These are phyloP conservation scores for Zygosaccharomyces pseudobailii DNA, from an alignment of 1,139 yeast genomes.

Conservation along the genomic window DNA sequence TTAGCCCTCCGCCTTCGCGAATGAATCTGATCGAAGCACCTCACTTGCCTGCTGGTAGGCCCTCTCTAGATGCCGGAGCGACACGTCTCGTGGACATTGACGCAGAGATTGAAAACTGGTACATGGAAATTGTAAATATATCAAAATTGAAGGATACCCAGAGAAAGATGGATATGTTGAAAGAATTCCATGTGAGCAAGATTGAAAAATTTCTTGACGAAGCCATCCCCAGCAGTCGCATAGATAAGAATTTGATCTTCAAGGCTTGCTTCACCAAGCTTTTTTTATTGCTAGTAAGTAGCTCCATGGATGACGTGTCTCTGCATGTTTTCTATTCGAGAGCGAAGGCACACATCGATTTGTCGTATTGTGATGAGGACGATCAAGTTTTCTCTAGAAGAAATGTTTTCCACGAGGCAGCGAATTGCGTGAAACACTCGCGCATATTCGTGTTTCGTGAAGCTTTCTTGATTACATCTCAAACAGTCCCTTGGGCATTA, in stretches of 20 bases:
- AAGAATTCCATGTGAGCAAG: conserved; percentile 23
- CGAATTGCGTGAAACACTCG: conserved; percentile 34
- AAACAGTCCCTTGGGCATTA: conserved; percentile 14
- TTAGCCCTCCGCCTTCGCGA: background rate
- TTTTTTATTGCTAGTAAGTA: conserved; percentile 26
- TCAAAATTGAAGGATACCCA: conserved; percentile 30
- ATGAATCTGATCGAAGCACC: background rate
- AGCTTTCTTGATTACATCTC: conserved; percentile 16
- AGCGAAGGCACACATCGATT: conserved; percentile 22
- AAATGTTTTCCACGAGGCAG: conserved; percentile 39
- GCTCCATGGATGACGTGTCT: conserved; percentile 30
- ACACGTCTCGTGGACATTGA: conserved; percentile 19
- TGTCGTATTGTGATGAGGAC: conserved; percentile 31
- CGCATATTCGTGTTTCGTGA: conserved; percentile 35
- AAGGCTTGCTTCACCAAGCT: conserved; percentile 29
- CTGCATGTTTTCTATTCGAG: conserved; percentile 28
- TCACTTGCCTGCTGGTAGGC: background rate
- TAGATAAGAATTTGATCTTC: conserved; percentile 18
- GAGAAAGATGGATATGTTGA: conserved; percentile 21
- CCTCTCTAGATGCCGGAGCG: background rate
- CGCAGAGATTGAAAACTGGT: conserved; percentile 33
- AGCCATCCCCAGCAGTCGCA: conserved; percentile 14
- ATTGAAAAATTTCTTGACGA: conserved; percentile 21
- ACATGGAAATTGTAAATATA: conserved; percentile 31
- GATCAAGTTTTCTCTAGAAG: conserved; percentile 35